Evolutionary conservation across 441 rosid genomes (phyloP).

Genomic region (California macrophylla): DNA sequence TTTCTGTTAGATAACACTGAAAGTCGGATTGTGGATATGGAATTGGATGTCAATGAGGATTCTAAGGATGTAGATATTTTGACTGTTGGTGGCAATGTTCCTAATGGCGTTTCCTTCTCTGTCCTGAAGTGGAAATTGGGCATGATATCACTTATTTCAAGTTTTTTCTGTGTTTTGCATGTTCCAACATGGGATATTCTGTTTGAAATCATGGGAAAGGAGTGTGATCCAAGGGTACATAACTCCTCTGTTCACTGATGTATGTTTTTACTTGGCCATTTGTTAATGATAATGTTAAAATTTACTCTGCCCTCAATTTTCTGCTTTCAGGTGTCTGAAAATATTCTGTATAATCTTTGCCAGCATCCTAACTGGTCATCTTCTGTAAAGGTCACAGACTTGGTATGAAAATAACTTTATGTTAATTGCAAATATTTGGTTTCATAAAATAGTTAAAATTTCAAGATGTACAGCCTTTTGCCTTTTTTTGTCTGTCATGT

Average conservation of each 20-base stretch:
- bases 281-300: slow-evolving; percentile 18
- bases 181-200: slow-evolving; percentile 61
- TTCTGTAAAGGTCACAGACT: slow-evolving; percentile 37
- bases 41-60: slow-evolving; percentile 65
- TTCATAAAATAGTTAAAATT: slow-evolving; percentile 6
- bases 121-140: slow-evolving; percentile 65
- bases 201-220: slow-evolving; percentile 51
- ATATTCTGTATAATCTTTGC: slow-evolving; percentile 51
- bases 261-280: slow-evolving; percentile 15
- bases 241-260: slow-evolving; percentile 7
- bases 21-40: slow-evolving; percentile 73
- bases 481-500: not conserved
- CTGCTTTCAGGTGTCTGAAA: slow-evolving; percentile 52
- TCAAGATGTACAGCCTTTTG: not conserved
- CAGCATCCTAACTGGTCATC: slow-evolving; percentile 51
- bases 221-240: slow-evolving; percentile 59
- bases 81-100: slow-evolving; percentile 41
- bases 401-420: slow-evolving; percentile 42
- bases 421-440: slow-evolving; percentile 15
- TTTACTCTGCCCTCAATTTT: slow-evolving; percentile 15
- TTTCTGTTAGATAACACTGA: slow-evolving; percentile 20
- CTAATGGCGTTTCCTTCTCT: slow-evolving; percentile 39
- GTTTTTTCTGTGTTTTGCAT: slow-evolving; percentile 49
- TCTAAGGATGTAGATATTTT: slow-evolving; percentile 47
- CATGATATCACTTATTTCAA: slow-evolving; percentile 64